Conservation (phyloP, 2,329 filamentous ascomycete species). For the Trichoderma sp. region DNA sequence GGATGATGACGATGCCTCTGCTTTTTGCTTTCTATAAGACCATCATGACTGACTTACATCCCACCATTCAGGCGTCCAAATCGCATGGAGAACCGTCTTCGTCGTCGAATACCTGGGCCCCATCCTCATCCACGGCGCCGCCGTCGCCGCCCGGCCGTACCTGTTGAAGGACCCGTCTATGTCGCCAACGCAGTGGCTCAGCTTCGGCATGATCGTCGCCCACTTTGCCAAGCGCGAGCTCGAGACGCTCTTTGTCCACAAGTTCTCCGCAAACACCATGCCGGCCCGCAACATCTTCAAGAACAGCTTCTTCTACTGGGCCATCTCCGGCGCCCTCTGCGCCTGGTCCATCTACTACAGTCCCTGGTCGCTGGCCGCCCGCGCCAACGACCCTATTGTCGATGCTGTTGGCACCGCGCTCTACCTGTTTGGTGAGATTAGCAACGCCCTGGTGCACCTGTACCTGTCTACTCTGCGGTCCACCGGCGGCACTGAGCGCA, state of each 20-base stretch:
- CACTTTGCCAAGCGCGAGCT: constrained; percentile 96
- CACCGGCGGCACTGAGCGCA: constrained; percentile 77
- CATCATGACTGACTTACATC: background rate
- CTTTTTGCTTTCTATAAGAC: background rate
- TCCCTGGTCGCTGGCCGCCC: constrained; percentile 67
- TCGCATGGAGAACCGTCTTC: constrained; percentile 91
- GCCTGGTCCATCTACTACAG: constrained; percentile 78
- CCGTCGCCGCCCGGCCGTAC: constrained; percentile 70
- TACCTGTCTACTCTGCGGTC: constrained; percentile 76
- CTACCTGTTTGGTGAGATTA: constrained; percentile 74
- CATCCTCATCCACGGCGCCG: constrained; percentile 77
- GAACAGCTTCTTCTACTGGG: constrained; percentile 95
- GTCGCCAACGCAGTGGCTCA: constrained; percentile 67
- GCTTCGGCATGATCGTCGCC: constrained; percentile 68
- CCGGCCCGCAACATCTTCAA: constrained; percentile 87
- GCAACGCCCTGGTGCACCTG: constrained; percentile 77
- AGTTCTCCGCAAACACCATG: constrained; percentile 94
- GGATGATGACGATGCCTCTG: constrained; percentile 25
- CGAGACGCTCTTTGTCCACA: constrained; percentile 92
- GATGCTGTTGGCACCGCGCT: constrained; percentile 68
- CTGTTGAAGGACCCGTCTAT: constrained; percentile 50
- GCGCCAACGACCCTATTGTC: constrained; percentile 46
- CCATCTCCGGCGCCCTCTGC: constrained; percentile 74
- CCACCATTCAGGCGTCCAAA: constrained; percentile 68
- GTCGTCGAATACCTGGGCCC: constrained; percentile 93